A percentile compares a stretch with the other conserved stretches of the same genome.
phyloP scores from a whole-genome alignment of 495 filamentous ascomycete genomes.

The Penicillium mononematosum region DNA sequence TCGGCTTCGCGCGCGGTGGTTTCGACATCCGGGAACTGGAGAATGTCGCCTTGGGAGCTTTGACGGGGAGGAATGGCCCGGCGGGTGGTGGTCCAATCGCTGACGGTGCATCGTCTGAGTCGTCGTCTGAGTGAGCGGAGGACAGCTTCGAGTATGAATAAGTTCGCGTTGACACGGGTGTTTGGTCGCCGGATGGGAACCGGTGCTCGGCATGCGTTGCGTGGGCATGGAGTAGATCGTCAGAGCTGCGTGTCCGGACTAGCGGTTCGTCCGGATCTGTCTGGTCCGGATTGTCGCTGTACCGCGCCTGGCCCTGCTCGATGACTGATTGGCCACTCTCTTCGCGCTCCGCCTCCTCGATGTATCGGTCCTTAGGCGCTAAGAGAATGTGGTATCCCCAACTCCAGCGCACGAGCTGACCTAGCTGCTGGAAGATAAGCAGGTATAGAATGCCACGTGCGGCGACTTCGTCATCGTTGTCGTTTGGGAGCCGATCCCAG shows the following conservation, averaged over 20 bases:
- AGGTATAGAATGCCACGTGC: slow-evolving; percentile 93
- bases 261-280: slow-evolving; percentile 45
- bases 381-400: slow-evolving; percentile 96
- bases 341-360: slow-evolving; percentile 62
- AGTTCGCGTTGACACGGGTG: slow-evolving; percentile 37
- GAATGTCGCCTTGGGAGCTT: slow-evolving; percentile 39
- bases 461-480: slow-evolving; percentile 93
- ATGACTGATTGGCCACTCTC: slow-evolving; percentile 44
- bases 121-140: slow-evolving; percentile 23
- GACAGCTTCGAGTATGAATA: slow-evolving; percentile 41
- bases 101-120: slow-evolving; percentile 26
- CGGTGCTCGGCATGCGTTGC: slow-evolving; percentile 19
- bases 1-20: slow-evolving; percentile 22
- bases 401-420: slow-evolving; percentile 93
- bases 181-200: slow-evolving; percentile 44
- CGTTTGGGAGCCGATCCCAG: slow-evolving; percentile 85
- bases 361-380: slow-evolving; percentile 63
- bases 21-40: slow-evolving; percentile 48
- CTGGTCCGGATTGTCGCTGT: slow-evolving; percentile 59
- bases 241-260: slow-evolving; percentile 34
- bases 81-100: slow-evolving; percentile 35
- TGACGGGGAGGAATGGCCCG: slow-evolving; percentile 42
- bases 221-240: slow-evolving; percentile 27
- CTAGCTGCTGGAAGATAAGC: slow-evolving; percentile 95
- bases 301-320: slow-evolving; percentile 64